Percentiles rank a stretch among this genome's conserved stretches.
Evolutionary conservation across 257 asterid species (phyloP).

Genomic region (Ophiorrhiza pumila): DNA sequence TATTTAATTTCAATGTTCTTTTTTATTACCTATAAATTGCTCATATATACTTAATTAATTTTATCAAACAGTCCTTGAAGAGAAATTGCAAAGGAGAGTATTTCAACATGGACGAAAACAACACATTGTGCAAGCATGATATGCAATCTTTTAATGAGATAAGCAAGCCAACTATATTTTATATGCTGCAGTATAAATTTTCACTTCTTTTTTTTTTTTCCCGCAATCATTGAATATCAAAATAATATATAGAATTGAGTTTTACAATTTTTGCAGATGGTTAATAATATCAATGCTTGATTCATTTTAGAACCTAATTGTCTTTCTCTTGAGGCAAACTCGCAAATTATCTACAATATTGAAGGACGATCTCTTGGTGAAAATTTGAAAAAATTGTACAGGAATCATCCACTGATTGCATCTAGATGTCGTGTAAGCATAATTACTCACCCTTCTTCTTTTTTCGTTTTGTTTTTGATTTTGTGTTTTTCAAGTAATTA

Average conservation of each 20-base stretch:
- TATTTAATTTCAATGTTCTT: background rate
- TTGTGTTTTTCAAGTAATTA: too few species aligned
- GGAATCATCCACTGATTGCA: background rate
- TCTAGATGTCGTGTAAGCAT: constrained; percentile 23
- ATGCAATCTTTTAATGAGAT: constrained; percentile 21
- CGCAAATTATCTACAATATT: background rate
- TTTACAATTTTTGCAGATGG: constrained; percentile 12
- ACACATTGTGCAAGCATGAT: constrained; percentile 10
- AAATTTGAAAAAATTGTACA: constrained; percentile 1
- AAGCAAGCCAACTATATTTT: too few species aligned
- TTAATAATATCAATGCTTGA: constrained; percentile 3
- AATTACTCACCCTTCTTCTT: too few species aligned
- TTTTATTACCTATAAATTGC: background rate
- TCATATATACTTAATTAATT: too few species aligned
- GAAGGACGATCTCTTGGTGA: constrained; percentile 23
- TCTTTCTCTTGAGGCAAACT: constrained; percentile 4
- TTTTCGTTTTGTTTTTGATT: too few species aligned
- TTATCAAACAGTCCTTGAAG: constrained; percentile 20
- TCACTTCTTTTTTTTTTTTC: too few species aligned
- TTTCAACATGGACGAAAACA: constrained; percentile 6
- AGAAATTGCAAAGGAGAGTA: constrained; percentile 23
- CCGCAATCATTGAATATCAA: too few species aligned
- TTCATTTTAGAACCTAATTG: constrained; percentile 23
- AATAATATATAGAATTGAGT: background rate
- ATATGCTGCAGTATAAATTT: too few species aligned